Percentiles rank a stretch among this genome's conserved stretches.
These are phyloP conservation scores for Kitagawia praeruptora DNA, from an alignment of 129 eudicot species.

Conservation along the genomic window DNA sequence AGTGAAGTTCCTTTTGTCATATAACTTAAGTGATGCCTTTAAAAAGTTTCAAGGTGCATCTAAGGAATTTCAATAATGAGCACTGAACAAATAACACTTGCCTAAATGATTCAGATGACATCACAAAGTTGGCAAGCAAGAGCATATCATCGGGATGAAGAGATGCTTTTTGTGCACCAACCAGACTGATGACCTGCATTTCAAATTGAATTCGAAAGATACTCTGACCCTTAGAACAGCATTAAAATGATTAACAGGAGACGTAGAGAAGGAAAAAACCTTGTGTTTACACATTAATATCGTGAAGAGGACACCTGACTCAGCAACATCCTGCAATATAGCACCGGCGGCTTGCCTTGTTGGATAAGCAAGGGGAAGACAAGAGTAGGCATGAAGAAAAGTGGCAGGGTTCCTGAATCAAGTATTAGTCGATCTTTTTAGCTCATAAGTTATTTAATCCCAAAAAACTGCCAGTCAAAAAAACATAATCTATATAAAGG, in stretches of 20 bases:
- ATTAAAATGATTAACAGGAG: neutral
- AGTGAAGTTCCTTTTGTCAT: neutral
- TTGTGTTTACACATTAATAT: constrained; percentile 91
- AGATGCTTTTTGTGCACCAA: constrained; percentile 88
- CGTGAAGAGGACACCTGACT: constrained; percentile 90
- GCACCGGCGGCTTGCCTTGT: constrained; percentile 98
- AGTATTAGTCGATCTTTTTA: neutral
- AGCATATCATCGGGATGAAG: constrained; percentile 97
- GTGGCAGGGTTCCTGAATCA: constrained; percentile 90
- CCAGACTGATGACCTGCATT: constrained; percentile 91
- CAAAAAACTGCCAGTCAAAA: neutral
- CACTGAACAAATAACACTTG: constrained; percentile 18
- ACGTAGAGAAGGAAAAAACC: constrained; percentile 30
- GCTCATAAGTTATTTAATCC: neutral
- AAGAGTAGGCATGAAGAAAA: constrained; percentile 92
- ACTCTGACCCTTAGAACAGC: neutral
- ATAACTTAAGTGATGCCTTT: neutral
- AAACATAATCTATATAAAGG: neutral
- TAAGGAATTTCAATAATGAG: neutral
- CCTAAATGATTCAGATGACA: constrained; percentile 99
- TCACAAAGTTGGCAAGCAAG: constrained; percentile 78
- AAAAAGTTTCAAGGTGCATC: neutral
- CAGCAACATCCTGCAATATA: constrained; percentile 92
- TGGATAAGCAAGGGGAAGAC: constrained; percentile 88
- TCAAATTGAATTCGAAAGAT: constrained; percentile 19